A percentile compares a stretch with the other conserved stretches of the same genome.
Evolutionary conservation across 2,329 filamentous ascomycete species (phyloP).

Genomic region (Septoria linicola): DNA sequence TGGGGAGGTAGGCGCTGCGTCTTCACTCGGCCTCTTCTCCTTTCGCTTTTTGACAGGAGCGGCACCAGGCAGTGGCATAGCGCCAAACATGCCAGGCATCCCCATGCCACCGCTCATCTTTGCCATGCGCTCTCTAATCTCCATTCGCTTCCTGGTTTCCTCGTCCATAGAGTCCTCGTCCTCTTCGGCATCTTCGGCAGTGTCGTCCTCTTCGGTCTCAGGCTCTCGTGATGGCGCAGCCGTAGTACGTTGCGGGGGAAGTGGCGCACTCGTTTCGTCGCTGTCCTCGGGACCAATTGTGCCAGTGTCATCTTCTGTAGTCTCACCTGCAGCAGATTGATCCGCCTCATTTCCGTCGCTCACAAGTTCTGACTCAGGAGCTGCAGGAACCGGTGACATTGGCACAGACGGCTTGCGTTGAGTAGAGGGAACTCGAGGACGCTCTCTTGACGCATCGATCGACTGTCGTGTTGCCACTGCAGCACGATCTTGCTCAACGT

Average conservation of each 20-base stretch:
- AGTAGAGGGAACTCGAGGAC: constrained; percentile 39
- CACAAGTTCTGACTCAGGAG: constrained; percentile 52
- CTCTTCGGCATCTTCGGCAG: constrained; percentile 61
- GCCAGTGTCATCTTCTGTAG: constrained; percentile 61
- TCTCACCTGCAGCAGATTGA: constrained; percentile 62
- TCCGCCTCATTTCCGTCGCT: constrained; percentile 67
- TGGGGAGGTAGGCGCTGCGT: constrained; percentile 28
- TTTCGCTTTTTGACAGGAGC: constrained; percentile 52
- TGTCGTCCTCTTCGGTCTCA: constrained; percentile 52
- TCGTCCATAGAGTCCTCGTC: constrained; percentile 85
- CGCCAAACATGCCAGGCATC: constrained; percentile 82
- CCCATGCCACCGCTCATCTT: constrained; percentile 98
- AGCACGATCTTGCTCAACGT: constrained; percentile 27
- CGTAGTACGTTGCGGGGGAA: constrained; percentile 44
- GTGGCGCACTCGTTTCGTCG: constrained; percentile 57
- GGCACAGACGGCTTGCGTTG: constrained; percentile 41
- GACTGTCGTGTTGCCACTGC: constrained; percentile 40
- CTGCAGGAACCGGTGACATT: constrained; percentile 36
- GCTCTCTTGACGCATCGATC: constrained; percentile 38
- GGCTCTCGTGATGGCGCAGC: constrained; percentile 41
- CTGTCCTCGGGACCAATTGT: constrained; percentile 71
- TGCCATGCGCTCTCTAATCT: constrained; percentile 91
- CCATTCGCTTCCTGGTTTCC: constrained; percentile 79
- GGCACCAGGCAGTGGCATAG: constrained; percentile 59
- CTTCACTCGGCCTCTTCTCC: constrained; percentile 41